These are phyloP conservation scores for Malania oleifera DNA, from an alignment of 164 flowering plant species.

Conservation along the genomic window DNA sequence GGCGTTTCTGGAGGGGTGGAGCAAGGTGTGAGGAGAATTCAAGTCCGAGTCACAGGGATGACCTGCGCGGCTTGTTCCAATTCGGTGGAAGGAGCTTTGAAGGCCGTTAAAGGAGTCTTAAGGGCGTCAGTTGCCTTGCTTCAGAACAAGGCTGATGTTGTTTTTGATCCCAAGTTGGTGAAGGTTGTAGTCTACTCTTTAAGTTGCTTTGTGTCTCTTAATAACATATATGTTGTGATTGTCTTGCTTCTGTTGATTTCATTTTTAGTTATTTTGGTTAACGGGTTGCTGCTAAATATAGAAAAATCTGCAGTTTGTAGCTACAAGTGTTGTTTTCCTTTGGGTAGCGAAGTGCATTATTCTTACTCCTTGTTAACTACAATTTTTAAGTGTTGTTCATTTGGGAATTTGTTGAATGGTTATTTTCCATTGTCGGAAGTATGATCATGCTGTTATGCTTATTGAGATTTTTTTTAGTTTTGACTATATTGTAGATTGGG, in stretches of 20 bases:
- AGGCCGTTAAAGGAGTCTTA: conserved; percentile 45
- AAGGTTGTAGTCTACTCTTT: conserved; percentile 31
- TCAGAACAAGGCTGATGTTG: conserved; percentile 81
- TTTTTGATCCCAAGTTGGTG: conserved; percentile 56
- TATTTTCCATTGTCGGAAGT: no score
- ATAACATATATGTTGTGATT: not conserved
- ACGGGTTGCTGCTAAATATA: conserved; percentile 4
- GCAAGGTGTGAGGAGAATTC: conserved; percentile 42
- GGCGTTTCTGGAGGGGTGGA: conserved; percentile 6
- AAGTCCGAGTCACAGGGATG: conserved; percentile 80
- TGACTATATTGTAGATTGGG: not conserved
- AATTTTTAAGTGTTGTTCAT: no score
- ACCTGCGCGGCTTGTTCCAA: conserved; percentile 96
- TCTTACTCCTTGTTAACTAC: no score
- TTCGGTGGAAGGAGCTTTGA: conserved; percentile 72
- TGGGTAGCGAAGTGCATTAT: no score
- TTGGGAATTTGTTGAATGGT: no score
- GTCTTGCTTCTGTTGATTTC: not conserved
- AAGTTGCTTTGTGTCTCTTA: not conserved
- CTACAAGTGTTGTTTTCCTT: no score
- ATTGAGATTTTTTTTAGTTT: not conserved
- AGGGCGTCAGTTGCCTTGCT: conserved; percentile 82
- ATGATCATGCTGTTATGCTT: no score
- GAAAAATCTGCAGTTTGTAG: no score
- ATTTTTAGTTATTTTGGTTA: not conserved